Evolutionary conservation across 257 asterid species (phyloP).

Genomic region (Nicotiana tabacum): DNA sequence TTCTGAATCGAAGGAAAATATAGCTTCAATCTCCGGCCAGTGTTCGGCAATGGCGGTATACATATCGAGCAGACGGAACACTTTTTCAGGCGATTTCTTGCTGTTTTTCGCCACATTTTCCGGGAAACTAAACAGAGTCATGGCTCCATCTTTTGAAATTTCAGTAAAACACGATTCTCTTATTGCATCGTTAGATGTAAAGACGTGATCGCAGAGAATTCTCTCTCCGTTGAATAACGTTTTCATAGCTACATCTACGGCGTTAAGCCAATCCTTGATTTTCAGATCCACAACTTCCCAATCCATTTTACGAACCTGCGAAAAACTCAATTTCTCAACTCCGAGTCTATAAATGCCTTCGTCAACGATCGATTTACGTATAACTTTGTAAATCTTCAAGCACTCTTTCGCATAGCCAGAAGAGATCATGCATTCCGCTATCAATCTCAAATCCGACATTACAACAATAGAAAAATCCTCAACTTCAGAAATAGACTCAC

Average conservation of each 20-base stretch:
- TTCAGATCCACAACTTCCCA: constrained; percentile 46
- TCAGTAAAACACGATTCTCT: constrained; percentile 62
- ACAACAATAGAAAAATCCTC: constrained; percentile 47
- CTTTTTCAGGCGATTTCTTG: constrained; percentile 50
- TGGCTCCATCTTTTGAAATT: constrained; percentile 56
- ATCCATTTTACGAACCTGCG: constrained; percentile 49
- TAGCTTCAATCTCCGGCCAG: constrained; percentile 73
- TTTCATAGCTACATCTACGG: constrained; percentile 30
- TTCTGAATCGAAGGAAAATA: constrained; percentile 52
- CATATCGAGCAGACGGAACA: constrained; percentile 70
- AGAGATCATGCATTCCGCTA: constrained; percentile 80
- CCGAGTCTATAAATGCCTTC: constrained; percentile 73
- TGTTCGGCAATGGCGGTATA: constrained; percentile 52
- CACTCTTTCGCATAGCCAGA: constrained; percentile 74
- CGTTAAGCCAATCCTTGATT: constrained; percentile 50
- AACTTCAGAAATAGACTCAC: constrained; percentile 33
- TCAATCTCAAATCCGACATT: constrained; percentile 61
- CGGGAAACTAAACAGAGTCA: constrained; percentile 58
- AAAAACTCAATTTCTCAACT: constrained; percentile 44
- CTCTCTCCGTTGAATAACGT: constrained; percentile 67
- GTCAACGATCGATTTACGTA: constrained; percentile 80
- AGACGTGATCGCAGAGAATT: constrained; percentile 67
- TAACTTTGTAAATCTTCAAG: constrained; percentile 49
- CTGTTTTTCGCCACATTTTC: constrained; percentile 45
- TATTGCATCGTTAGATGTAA: constrained; percentile 49